Evolutionary conservation across 176 grass and related monocot species (phyloP).

Genomic region (Canna indica): DNA sequence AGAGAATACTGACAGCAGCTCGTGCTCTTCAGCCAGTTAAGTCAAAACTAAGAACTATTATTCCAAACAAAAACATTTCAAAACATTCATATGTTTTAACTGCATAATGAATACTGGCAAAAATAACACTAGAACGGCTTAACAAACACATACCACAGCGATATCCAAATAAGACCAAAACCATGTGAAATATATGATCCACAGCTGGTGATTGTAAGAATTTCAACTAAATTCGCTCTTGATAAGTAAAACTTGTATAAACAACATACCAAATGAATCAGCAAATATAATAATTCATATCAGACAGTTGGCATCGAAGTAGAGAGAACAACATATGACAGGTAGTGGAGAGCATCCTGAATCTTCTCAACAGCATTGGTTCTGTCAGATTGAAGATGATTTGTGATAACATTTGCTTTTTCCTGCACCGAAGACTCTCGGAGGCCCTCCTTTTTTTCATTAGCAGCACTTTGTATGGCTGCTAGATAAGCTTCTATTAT

Average conservation of each 20-base stretch:
- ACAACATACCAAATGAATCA: not conserved
- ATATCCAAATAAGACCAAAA: not conserved
- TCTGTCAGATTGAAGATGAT: constrained; percentile 56
- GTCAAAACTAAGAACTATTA: no score
- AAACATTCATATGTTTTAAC: no score
- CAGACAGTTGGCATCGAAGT: constrained; percentile 64
- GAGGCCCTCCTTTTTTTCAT: constrained; percentile 27
- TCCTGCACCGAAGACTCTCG: constrained; percentile 42
- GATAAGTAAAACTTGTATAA: not conserved
- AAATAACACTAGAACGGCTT: no score
- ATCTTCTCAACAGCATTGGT: constrained; percentile 55
- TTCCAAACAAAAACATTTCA: no score
- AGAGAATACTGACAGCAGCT: no score
- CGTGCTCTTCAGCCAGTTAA: no score
- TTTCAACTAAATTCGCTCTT: not conserved
- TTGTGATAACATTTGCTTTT: constrained; percentile 58
- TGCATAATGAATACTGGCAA: no score
- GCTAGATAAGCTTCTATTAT: constrained; percentile 64
- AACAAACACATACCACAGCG: no score
- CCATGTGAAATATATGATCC: not conserved
- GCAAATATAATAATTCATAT: not conserved
- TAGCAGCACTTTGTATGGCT: constrained; percentile 41
- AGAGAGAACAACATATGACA: constrained; percentile 66
- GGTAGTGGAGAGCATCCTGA: constrained; percentile 73
- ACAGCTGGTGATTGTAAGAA: no score